Conservation (phyloP, 2,329 filamentous ascomycete genomes). For the Neonectria coccinea region DNA sequence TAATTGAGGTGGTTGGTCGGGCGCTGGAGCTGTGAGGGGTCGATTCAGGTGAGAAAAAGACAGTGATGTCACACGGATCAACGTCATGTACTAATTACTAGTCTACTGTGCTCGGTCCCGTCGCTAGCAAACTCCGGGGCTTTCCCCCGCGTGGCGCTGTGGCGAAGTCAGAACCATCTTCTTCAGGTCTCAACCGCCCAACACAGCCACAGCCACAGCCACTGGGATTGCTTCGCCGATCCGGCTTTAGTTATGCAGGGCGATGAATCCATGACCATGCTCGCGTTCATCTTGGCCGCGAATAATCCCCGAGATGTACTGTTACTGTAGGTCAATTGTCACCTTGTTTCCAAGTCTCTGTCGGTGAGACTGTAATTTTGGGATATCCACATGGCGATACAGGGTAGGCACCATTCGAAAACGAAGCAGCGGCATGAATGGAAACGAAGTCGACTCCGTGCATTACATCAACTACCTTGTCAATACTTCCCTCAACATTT, state of each 20-base stretch:
- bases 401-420: not conserved
- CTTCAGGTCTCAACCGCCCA: not conserved
- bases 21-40: not conserved
- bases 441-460: not conserved
- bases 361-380: not conserved
- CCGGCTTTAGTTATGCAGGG: not conserved
- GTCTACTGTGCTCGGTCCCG: not conserved
- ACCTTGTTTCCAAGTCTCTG: not conserved
- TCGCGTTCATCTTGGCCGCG: not conserved
- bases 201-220: constrained; percentile 6
- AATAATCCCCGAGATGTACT: not conserved
- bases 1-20: constrained; percentile 13
- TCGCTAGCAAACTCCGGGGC: not conserved
- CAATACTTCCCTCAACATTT: not conserved
- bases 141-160: constrained; percentile 7
- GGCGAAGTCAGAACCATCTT: constrained; percentile 2
- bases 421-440: not conserved
- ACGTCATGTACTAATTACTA: constrained; percentile 5
- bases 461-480: not conserved
- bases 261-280: not conserved
- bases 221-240: not conserved
- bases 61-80: constrained; percentile 18
- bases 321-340: not conserved
- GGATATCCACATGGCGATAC: not conserved
- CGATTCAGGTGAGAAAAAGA: not conserved